These are phyloP conservation scores for Penicillium sp. DNA, from an alignment of 2,329 filamentous ascomycete genomes.

Conservation along the genomic window DNA sequence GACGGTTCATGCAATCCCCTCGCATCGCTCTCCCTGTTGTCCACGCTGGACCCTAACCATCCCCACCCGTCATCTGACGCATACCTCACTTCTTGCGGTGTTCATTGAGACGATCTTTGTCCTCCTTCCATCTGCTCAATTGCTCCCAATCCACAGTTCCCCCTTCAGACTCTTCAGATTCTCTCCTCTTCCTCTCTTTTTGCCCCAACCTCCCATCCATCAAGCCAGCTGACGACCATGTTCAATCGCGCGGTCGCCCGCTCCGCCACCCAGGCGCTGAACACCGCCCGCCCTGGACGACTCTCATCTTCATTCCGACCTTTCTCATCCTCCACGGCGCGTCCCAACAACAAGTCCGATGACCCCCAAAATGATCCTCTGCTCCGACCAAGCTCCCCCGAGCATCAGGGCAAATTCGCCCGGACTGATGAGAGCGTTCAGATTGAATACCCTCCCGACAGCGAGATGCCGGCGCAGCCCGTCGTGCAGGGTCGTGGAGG, in stretches of 20 bases:
- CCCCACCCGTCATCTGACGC: not conserved
- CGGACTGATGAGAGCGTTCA: conserved; percentile 73
- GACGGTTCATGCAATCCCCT: too few species aligned
- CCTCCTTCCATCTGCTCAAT: not conserved
- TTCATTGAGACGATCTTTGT: not conserved
- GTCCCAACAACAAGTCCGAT: conserved; percentile 19
- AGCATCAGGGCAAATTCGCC: conserved; percentile 62
- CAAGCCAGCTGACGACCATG: conserved; percentile 14
- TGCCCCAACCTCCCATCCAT: not conserved
- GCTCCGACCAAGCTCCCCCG: conserved; percentile 24
- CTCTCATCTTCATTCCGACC: conserved; percentile 18
- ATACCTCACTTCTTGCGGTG: not conserved
- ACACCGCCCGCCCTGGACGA: conserved; percentile 16
- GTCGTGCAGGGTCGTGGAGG: conserved; percentile 72
- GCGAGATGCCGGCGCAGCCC: conserved; percentile 63
- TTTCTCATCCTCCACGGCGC: conserved; percentile 27
- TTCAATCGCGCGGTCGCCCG: conserved; percentile 25
- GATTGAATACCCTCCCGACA: conserved; percentile 70
- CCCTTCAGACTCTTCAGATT: not conserved
- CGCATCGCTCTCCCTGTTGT: too few species aligned
- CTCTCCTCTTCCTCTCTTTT: not conserved
- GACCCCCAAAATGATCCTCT: conserved; percentile 23
- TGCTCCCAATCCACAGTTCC: not conserved
- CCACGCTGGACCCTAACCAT: not conserved
- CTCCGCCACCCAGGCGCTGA: conserved; percentile 22